These are phyloP conservation scores for Microbotryum saponariae DNA, from an alignment of 1,284 basidiomycete species.

Conservation along the genomic window DNA sequence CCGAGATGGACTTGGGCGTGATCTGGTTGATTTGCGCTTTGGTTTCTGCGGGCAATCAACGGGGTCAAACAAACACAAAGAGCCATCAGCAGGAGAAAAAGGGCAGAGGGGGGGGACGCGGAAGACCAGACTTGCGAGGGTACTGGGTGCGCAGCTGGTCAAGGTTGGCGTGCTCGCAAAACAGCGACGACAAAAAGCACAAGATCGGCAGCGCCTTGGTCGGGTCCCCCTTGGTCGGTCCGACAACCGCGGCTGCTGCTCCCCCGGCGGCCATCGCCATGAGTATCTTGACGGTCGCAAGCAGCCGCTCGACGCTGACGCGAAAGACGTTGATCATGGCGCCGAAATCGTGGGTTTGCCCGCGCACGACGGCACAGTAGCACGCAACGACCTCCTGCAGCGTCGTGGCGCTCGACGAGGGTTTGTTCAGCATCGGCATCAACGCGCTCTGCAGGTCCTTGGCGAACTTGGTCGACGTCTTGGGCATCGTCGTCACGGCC, in stretches of 20 bases:
- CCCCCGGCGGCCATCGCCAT: no score
- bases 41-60: conserved; percentile 1
- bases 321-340: conserved; percentile 67
- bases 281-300: no score
- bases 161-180: conserved; percentile 82
- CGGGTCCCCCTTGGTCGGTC: not conserved
- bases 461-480: conserved; percentile 72
- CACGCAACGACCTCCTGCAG: conserved; percentile 86
- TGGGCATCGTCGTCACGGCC: conserved; percentile 78
- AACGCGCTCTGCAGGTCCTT: conserved; percentile 70
- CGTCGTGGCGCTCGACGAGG: conserved; percentile 57
- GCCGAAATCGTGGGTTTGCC: conserved; percentile 76
- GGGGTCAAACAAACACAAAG: not conserved
- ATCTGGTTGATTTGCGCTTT: conserved; percentile 54
- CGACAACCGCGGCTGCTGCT: no score
- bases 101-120: not conserved
- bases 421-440: conserved; percentile 80
- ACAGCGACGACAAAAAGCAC: conserved; percentile 70
- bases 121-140: not conserved
- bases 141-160: conserved; percentile 55
- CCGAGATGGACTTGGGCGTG: conserved; percentile 62
- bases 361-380: conserved; percentile 72
- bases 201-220: conserved; percentile 46
- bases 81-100: not conserved
- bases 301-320: not conserved